Evolutionary conservation across 192 early-diverging fungal genomes (phyloP).

Genomic region (Entomortierella parvispora): DNA sequence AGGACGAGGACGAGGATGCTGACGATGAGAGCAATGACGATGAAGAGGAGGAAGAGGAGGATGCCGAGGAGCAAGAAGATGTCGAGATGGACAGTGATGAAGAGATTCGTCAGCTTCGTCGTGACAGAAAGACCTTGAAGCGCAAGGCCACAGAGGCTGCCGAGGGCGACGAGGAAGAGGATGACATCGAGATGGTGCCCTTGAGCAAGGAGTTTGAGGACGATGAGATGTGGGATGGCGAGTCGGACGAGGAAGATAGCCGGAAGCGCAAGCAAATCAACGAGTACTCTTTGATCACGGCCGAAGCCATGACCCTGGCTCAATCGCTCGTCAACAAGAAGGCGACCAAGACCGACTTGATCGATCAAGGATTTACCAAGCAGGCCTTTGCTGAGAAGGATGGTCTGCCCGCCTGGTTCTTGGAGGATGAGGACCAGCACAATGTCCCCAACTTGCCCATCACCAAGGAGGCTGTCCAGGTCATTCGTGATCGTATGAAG

Average conservation of each 20-base stretch:
- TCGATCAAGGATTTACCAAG: conserved; percentile 93
- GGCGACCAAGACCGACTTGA: conserved; percentile 81
- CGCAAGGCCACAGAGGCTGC: conserved; percentile 63
- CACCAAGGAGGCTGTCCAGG: conserved; percentile 95
- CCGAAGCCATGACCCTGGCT: conserved; percentile 91
- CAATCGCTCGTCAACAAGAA: conserved; percentile 83
- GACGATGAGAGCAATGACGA: conserved; percentile 50
- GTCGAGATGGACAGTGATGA: conserved; percentile 49
- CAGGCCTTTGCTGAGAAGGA: conserved; percentile 88
- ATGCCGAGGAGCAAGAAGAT: conserved; percentile 51
- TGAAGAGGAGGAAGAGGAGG: conserved; percentile 53
- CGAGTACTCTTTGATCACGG: conserved; percentile 76
- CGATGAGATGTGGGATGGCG: conserved; percentile 69
- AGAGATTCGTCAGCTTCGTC: conserved; percentile 37
- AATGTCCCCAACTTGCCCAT: conserved; percentile 91
- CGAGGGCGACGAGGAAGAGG: conserved; percentile 56
- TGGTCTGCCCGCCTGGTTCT: conserved; percentile 92
- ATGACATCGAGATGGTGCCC: conserved; percentile 69
- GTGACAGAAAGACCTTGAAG: conserved; percentile 55
- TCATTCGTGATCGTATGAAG: conserved; percentile 83
- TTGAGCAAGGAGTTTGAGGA: conserved; percentile 52
- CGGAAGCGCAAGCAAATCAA: conserved; percentile 55
- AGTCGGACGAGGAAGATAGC: conserved; percentile 66
- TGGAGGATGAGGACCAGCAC: conserved; percentile 90
- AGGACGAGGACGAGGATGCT: conserved; percentile 58